Base-by-base conservation (phyloP, 2,329 filamentous ascomycete species). In the Aspergillus pseudonomiae region DNA sequence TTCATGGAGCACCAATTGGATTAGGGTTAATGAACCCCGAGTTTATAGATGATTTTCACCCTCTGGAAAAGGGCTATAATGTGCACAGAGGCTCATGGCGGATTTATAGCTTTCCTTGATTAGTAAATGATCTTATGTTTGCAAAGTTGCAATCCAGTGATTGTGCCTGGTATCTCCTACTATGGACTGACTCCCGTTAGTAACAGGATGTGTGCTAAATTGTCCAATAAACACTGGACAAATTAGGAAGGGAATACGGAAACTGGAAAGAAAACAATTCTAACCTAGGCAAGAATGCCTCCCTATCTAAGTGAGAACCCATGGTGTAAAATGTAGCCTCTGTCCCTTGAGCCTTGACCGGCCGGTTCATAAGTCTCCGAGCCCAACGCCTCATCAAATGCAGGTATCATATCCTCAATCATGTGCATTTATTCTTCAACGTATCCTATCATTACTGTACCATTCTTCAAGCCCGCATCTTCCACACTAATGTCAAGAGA, bases 381-480 rank as follows among this genome's bases (percentile, higher is more conserved):
- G 24, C 52, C 32, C 32, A 55, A 55, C 52, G 52, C 52, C 52
- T 39, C 52, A 39, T 55, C 32, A 36, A 55, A 55, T 55, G 52
- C 52, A 55, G 52, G 34, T 59, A 28, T 41, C 45, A 36, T 60
- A 54, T 24, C 48, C 34, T 53, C 36, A 45, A 14, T 6, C 50
- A 52, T 21, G 28, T n/a, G 12, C 34, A 26, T 46, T 70, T 75
- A 82, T 12, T 86, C 84, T 76, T 92, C 89, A 62, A 91, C 79
- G 73, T 93, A 96, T 77, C 97, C 95, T 69, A 99, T 90, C 92
- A 97, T 97, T 9, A 99, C 90, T 0, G 93, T 97, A 4, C 91
- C 93, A 74, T 96, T 94, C 82, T 95, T 96, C 71, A 99, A 79
- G 0, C 94, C 93, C 0, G 91, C 92, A 73, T 93, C 90, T 69